These are phyloP conservation scores for Phytophthora fragariaefolia DNA, from an alignment of 352 stramenopile genomes.

Conservation along the genomic window DNA sequence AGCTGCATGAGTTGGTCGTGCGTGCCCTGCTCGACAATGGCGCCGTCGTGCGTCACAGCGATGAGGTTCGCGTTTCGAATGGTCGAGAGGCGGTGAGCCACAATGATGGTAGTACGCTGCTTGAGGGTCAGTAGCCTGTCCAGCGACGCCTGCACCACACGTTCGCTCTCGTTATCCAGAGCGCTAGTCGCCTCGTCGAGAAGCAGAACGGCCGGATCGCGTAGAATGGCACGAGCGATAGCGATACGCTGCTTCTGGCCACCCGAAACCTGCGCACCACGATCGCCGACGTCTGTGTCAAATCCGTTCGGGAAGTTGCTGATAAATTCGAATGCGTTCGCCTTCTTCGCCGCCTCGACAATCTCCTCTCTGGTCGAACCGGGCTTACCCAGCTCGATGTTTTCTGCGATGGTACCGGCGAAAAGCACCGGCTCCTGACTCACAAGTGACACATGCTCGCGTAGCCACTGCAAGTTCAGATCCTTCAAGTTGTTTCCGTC, in stretches of 20 bases:
- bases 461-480: constrained; percentile 43
- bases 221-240: constrained; percentile 41
- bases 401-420: constrained; percentile 43
- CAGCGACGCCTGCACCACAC: constrained; percentile 43
- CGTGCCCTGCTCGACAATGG: constrained; percentile 45
- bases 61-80: constrained; percentile 47
- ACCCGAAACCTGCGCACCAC: constrained; percentile 42
- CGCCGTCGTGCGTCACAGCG: constrained; percentile 41
- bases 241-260: constrained; percentile 49
- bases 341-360: constrained; percentile 41
- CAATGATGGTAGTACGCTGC: constrained; percentile 46
- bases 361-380: constrained; percentile 43
- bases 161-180: constrained; percentile 47
- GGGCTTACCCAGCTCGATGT: constrained; percentile 46
- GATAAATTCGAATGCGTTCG: constrained; percentile 50
- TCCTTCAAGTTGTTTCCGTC: constrained; percentile 42
- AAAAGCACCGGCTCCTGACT: constrained; percentile 48
- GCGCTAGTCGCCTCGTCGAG: constrained; percentile 45
- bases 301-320: constrained; percentile 41
- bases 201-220: constrained; percentile 39
- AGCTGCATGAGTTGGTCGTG: constrained; percentile 77
- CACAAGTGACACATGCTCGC: constrained; percentile 42
- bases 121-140: constrained; percentile 42
- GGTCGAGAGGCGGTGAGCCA: constrained; percentile 41
- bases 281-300: constrained; percentile 44